Evolutionary conservation across 148 eudicot genomes (phyloP).

Genomic region (Camellia granthamiana): DNA sequence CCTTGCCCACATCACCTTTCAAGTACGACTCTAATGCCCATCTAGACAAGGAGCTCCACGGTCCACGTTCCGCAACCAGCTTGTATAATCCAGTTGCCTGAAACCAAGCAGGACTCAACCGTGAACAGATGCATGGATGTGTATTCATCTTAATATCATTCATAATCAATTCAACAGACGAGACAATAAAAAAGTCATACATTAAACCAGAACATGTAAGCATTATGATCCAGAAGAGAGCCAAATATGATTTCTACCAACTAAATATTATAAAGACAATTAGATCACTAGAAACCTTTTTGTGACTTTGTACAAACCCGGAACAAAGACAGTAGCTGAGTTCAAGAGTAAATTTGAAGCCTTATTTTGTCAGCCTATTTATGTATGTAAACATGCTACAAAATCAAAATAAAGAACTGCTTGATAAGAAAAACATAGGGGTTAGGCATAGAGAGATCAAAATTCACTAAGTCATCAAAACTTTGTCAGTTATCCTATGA

Average conservation of each 20-base stretch:
- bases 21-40: conserved; percentile 95
- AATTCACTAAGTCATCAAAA: neutral
- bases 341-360: neutral
- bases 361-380: neutral
- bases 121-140: conserved; percentile 15
- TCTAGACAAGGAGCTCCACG: conserved; percentile 95
- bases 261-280: neutral
- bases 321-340: neutral
- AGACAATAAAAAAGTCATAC: neutral
- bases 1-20: conserved; percentile 89
- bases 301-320: neutral
- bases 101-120: conserved; percentile 13
- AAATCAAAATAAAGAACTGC: neutral
- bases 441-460: neutral
- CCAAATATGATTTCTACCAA: neutral
- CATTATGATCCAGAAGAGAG: conserved; percentile 6
- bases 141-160: neutral
- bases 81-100: conserved; percentile 91
- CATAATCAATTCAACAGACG: neutral
- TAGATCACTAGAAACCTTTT: neutral
- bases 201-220: neutral
- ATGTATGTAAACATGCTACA: neutral
- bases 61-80: conserved; percentile 97
- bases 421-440: neutral
- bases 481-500: conserved; percentile 2